Conservation (phyloP, 352 stramenopile species). For the Phytophthora hybrid region DNA sequence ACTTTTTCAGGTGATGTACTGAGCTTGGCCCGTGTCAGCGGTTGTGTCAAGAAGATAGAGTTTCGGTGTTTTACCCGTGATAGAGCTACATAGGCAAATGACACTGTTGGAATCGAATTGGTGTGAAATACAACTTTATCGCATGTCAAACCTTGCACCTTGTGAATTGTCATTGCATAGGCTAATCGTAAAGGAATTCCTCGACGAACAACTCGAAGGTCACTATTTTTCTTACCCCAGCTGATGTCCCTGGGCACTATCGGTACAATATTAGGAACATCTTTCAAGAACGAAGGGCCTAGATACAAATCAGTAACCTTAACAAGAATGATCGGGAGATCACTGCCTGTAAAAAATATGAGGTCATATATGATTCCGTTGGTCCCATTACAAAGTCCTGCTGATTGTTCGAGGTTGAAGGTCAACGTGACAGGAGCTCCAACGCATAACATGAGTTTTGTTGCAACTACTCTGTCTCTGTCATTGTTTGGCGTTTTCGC, state of each 20-base stretch:
- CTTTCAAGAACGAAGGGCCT: neutral
- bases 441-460: neutral
- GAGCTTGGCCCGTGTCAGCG: too few species aligned
- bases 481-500: neutral
- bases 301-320: neutral
- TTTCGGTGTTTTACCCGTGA: too few species aligned
- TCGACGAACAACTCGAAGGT: neutral
- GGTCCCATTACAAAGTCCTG: neutral
- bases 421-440: neutral
- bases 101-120: conserved; percentile 2
- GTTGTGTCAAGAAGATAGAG: too few species aligned
- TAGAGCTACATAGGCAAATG: neutral
- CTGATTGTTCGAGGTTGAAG: neutral
- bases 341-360: neutral
- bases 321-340: neutral
- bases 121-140: conserved; percentile 3
- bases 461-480: neutral
- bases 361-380: neutral
- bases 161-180: conserved; percentile 18
- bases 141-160: conserved; percentile 11
- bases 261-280: neutral
- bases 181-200: conserved; percentile 13
- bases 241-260: conserved; percentile 1
- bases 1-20: neutral
- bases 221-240: neutral